Percentiles rank a stretch among this genome's conserved stretches.
Conservation (phyloP, 306 rosid genomes). For the Morella rubra region DNA sequence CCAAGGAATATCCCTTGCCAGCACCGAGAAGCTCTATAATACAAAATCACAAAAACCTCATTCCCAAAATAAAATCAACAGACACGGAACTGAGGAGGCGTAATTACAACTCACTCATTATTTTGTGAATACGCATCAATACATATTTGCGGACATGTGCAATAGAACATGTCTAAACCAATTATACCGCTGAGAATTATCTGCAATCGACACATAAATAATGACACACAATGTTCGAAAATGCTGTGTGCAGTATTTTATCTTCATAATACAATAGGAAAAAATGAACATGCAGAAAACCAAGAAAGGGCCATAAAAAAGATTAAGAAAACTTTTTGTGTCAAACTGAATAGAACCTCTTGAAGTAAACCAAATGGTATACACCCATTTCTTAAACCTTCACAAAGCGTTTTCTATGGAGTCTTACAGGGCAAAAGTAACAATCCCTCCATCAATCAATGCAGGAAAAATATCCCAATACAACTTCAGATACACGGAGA, state of each 20-base stretch:
- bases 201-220: neutral
- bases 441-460: neutral
- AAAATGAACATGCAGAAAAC: neutral
- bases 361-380: neutral
- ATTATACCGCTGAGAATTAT: neutral
- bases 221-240: neutral
- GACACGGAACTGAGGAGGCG: neutral
- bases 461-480: neutral
- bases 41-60: conserved; percentile 15
- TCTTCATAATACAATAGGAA: neutral
- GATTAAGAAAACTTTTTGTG: too few relatives aligned
- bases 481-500: neutral
- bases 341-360: neutral
- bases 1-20: conserved; percentile 60
- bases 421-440: too few relatives aligned
- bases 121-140: neutral
- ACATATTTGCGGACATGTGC: neutral
- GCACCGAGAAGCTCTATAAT: conserved; percentile 57
- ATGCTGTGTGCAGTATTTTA: neutral
- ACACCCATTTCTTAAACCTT: neutral
- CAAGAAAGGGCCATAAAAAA: neutral
- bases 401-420: neutral
- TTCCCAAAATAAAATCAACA: neutral
- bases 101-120: neutral
- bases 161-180: neutral